Base-by-base conservation (phyloP, 768 basidiomycete species). In the Phallus indusiatus region DNA sequence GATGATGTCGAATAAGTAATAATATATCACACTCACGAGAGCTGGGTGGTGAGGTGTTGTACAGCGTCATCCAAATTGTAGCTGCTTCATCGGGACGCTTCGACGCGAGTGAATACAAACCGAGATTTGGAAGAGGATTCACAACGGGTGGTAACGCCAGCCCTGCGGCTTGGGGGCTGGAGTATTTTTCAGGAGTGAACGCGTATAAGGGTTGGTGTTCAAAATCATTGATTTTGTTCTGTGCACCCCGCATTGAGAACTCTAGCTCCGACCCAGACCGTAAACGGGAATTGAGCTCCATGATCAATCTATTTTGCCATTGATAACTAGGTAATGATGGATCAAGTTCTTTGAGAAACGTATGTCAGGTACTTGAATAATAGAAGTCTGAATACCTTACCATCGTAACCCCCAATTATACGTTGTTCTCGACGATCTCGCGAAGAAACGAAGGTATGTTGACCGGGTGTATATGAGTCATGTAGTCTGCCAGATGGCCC, bases 401-500 rank as follows among this genome's bases (percentile, higher is more conserved):
- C 35, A 14, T 5, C 14, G 42, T 35, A 24, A 28, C 42, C 42
- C 42, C 54, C 54, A 17, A 55, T 20, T 6, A 46, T 33, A 21
- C 7, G 28, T 24, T 60, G 37, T 33, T 51, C 61, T 1, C 37
- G 8, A 3, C 49, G 51, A 37, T 24, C 51, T 20, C 54, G 54
- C 5, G 54, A 55, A 18, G 54, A 55, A 14, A 33, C 46, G 42
- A 55, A 55, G 11, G 7, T 11, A 16, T 54, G 21, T 20, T 51
- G 10, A n/a, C 36, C 11, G 16, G 34, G 47, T 34, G 22, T 21
- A 11, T 34, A 24, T 33, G 21, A n/a, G 34, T 61, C 58, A 10
- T 46, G 33, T 6, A 37, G 48, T 28, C 48, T 36, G 20, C 64
- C 66, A 34, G 53, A 42, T 14, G 65, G 79, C 34, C 90, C 90